phyloP scores from a whole-genome alignment of 129 eudicot species.

The Arctium minus region DNA sequence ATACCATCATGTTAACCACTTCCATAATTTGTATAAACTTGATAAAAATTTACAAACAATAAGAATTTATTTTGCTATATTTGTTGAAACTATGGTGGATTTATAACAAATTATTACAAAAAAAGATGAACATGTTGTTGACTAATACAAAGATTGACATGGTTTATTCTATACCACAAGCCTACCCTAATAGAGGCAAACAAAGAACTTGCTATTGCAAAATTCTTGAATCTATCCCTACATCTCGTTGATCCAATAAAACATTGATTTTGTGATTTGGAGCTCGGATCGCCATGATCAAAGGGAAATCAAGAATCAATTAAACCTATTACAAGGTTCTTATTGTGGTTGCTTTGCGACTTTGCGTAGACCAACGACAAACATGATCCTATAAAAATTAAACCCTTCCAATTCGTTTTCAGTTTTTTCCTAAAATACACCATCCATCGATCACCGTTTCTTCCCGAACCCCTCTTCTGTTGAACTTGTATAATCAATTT shows the following conservation, averaged over 20 bases:
- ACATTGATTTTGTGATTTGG: slow-evolving; percentile 2
- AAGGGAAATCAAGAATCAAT: slow-evolving; percentile 1
- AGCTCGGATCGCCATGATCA: slow-evolving; percentile 15
- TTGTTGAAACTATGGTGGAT: not conserved
- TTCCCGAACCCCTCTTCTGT: not conserved
- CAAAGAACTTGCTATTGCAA: not conserved
- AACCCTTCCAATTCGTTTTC: slow-evolving; percentile 6
- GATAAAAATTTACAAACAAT: no score
- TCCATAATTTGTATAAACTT: not conserved
- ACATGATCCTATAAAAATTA: slow-evolving; percentile 15
- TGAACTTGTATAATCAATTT: not conserved
- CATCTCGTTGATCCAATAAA: not conserved
- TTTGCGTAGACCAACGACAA: slow-evolving; percentile 23
- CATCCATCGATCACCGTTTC: slow-evolving; percentile 23
- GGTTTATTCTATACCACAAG: slow-evolving; percentile 20
- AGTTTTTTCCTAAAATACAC: not conserved
- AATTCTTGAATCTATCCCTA: slow-evolving; percentile 3
- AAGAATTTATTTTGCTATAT: not conserved
- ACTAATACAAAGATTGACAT: slow-evolving; percentile 13
- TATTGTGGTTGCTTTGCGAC: not conserved
- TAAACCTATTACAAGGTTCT: not conserved
- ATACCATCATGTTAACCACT: not conserved
- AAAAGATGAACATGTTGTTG: slow-evolving; percentile 3
- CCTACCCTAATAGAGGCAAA: slow-evolving; percentile 20
- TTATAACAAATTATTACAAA: not conserved